phyloP scores from a whole-genome alignment of 495 filamentous ascomycete species.

The Aspergillus hancockii region DNA sequence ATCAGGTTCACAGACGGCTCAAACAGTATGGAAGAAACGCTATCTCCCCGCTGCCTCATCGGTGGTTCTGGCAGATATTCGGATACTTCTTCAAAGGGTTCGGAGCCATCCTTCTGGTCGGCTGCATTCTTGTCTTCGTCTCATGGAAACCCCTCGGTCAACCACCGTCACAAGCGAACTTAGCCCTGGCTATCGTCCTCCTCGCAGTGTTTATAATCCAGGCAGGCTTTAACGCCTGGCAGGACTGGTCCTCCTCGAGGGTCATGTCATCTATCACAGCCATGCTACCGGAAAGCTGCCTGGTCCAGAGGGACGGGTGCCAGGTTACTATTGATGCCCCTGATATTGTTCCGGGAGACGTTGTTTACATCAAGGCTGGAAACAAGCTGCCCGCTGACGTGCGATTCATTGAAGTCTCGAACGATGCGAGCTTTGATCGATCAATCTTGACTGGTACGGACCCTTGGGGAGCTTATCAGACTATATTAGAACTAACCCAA shows the following conservation, averaged over 20 bases:
- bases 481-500: conserved; percentile 5
- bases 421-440: conserved; percentile 66
- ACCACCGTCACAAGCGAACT: conserved; percentile 63
- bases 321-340: conserved; percentile 43
- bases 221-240: conserved; percentile 67
- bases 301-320: conserved; percentile 55
- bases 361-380: conserved; percentile 61
- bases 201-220: conserved; percentile 66
- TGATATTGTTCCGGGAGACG: conserved; percentile 67
- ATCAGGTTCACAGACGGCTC: conserved; percentile 43
- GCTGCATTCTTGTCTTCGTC: conserved; percentile 64
- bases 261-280: conserved; percentile 64
- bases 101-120: conserved; percentile 62
- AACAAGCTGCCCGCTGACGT: conserved; percentile 71
- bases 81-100: conserved; percentile 72
- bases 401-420: conserved; percentile 61
- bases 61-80: conserved; percentile 50
- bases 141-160: conserved; percentile 70
- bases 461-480: neutral
- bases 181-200: conserved; percentile 67
- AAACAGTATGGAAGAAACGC: conserved; percentile 57
- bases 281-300: conserved; percentile 66
- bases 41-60: conserved; percentile 56
- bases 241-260: conserved; percentile 62
- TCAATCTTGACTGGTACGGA: conserved; percentile 64